Evolutionary conservation across 139 green algal species (phyloP).

Genomic region (Deuterostichococcus epilithicus): DNA sequence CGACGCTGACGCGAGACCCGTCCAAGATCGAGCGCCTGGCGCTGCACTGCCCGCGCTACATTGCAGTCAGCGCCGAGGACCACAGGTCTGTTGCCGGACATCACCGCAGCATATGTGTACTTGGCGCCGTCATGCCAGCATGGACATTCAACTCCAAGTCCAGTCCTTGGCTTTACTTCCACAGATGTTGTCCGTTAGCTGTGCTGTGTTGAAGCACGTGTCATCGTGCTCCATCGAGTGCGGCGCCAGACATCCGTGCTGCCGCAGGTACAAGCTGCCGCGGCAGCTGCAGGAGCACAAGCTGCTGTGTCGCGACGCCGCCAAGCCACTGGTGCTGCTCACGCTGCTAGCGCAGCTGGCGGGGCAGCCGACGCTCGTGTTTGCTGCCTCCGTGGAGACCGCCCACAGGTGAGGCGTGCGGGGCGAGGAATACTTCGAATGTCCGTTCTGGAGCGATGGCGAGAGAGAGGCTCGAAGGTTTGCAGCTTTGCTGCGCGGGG

Average conservation of each 20-base stretch:
- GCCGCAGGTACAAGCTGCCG: slow-evolving; percentile 62
- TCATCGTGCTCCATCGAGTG: neutral
- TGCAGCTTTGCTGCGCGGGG: no score
- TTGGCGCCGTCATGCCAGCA: no score
- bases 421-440: no score
- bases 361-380: slow-evolving; percentile 65
- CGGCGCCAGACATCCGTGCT: neutral
- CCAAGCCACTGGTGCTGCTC: slow-evolving; percentile 70
- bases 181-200: neutral
- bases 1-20: slow-evolving; percentile 88
- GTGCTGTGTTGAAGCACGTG: neutral
- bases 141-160: neutral
- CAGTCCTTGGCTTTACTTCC: neutral
- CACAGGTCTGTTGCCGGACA: slow-evolving; percentile 15
- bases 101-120: no score
- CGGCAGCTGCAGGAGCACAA: slow-evolving; percentile 67
- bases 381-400: slow-evolving; percentile 77
- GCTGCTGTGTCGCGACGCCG: slow-evolving; percentile 53
- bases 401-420: slow-evolving; percentile 55
- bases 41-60: slow-evolving; percentile 74
- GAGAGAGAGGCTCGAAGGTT: no score
- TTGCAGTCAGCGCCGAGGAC: slow-evolving; percentile 43
- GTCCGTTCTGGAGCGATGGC: no score
- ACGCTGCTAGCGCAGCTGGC: slow-evolving; percentile 59
- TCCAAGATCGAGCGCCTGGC: slow-evolving; percentile 72